These are phyloP conservation scores for Colletotrichum navitas DNA, from an alignment of 2,329 filamentous ascomycete species.

Conservation along the genomic window DNA sequence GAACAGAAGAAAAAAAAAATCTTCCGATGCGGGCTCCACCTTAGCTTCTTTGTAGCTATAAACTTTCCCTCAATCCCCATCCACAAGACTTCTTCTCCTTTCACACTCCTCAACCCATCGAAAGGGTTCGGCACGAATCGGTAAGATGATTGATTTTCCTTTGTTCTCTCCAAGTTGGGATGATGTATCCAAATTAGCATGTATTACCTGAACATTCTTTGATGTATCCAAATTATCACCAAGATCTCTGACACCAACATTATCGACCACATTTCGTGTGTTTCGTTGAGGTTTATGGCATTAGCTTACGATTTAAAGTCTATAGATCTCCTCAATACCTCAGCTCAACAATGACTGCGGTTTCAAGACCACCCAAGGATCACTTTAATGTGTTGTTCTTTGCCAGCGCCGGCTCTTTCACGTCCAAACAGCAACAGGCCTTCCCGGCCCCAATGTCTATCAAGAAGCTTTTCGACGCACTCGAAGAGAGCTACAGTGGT, in stretches of 20 bases:
- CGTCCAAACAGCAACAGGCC: constrained; percentile 74
- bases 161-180: constrained; percentile 49
- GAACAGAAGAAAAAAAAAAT: not conserved
- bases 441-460: constrained; percentile 76
- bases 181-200: constrained; percentile 68
- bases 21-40: not conserved
- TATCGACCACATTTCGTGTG: constrained; percentile 28
- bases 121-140: constrained; percentile 20
- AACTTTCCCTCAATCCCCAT: not conserved
- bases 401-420: constrained; percentile 79
- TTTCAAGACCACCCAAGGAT: constrained; percentile 65
- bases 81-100: not conserved
- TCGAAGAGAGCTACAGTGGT: constrained; percentile 78
- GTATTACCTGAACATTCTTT: constrained; percentile 70
- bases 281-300: constrained; percentile 23
- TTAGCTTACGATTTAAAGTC: constrained; percentile 44
- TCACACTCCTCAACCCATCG: constrained; percentile 8
- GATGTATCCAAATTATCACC: constrained; percentile 74
- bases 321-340: constrained; percentile 10
- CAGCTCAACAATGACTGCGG: constrained; percentile 50
- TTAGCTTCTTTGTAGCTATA: constrained; percentile 1
- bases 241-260: constrained; percentile 75
- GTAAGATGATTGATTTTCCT: constrained; percentile 43
- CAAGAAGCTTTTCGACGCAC: constrained; percentile 70
- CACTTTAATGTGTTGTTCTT: constrained; percentile 88